A percentile compares a stretch with the other conserved stretches of the same genome.
phyloP scores from a whole-genome alignment of 139 green algal genomes.

The Marvania coccoides region DNA sequence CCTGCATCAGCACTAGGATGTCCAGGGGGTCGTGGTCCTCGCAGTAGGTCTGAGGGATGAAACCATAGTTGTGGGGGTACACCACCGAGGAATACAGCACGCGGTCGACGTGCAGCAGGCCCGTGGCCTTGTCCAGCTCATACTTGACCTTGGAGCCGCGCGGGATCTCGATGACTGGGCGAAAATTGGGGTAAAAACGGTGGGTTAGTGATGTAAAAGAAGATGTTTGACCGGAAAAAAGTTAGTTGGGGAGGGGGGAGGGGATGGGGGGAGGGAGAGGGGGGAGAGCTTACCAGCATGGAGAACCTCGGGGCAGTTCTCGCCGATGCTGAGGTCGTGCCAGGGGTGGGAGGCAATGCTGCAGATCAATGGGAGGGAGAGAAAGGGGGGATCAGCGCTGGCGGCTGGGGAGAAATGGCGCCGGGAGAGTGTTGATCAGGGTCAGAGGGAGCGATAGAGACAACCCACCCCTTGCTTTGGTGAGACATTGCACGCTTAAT shows the following conservation, averaged over 20 bases:
- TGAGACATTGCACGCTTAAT: neutral
- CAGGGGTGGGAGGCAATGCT: slow-evolving; percentile 50
- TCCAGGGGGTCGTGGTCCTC: slow-evolving; percentile 92
- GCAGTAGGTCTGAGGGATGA: slow-evolving; percentile 93
- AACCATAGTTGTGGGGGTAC: slow-evolving; percentile 94
- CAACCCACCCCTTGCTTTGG: too few relatives aligned
- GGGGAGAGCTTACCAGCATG: slow-evolving; percentile 35
- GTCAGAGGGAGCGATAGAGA: neutral
- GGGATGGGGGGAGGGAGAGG: neutral
- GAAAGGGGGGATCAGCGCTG: neutral
- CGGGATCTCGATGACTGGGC: slow-evolving; percentile 85
- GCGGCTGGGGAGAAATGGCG: neutral
- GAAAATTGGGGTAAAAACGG: neutral
- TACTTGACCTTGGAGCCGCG: slow-evolving; percentile 89
- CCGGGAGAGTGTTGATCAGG: neutral
- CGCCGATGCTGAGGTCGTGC: slow-evolving; percentile 78
- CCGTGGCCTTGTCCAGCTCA: slow-evolving; percentile 86
- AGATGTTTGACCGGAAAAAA: neutral
- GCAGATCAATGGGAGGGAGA: neutral
- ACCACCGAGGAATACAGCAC: slow-evolving; percentile 91
- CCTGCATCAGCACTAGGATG: slow-evolving; percentile 89
- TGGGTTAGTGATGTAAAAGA: neutral
- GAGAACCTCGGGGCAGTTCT: slow-evolving; percentile 60
- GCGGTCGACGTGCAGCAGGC: slow-evolving; percentile 73
- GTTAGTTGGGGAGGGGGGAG: neutral